Conservation (phyloP, 2,329 filamentous ascomycete species). For the Acephala macrosclerotiorum region DNA sequence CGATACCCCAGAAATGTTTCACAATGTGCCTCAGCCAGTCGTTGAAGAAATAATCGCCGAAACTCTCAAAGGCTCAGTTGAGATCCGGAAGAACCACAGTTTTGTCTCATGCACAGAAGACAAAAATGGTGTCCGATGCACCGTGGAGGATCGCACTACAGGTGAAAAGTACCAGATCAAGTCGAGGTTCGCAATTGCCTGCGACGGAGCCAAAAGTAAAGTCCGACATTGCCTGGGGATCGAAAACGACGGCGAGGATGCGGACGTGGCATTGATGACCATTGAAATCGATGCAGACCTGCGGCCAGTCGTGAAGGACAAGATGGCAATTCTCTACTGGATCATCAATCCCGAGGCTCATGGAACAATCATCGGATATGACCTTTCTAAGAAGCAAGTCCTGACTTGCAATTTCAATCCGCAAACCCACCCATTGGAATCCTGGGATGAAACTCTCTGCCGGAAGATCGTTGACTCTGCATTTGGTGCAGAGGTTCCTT, state of each 20-base stretch:
- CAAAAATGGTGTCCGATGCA: not conserved
- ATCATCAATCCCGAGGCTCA: not conserved
- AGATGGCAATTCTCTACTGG: not conserved
- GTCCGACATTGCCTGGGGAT: not conserved
- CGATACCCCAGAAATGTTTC: constrained; percentile 1
- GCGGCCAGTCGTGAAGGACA: not conserved
- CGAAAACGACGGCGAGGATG: not conserved
- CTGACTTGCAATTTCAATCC: not conserved
- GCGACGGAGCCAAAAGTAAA: constrained; percentile 5
- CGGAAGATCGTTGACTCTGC: not conserved
- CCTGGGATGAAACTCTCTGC: not conserved
- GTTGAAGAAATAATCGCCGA: not conserved
- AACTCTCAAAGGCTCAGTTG: not conserved
- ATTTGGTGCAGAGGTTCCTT: constrained; percentile 38
- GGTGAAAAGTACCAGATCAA: not conserved
- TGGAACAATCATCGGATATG: not conserved
- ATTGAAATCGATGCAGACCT: not conserved
- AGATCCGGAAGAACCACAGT: not conserved
- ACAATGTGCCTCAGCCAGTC: constrained; percentile 1
- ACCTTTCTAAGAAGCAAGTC: not conserved
- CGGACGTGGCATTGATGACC: not conserved
- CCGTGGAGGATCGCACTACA: not conserved
- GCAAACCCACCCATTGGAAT: not conserved
- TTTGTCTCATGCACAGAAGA: not conserved
- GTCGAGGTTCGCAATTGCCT: not conserved